These are phyloP conservation scores for Arthroderma sp. DNA, from an alignment of 2,329 filamentous ascomycete genomes.

Conservation along the genomic window DNA sequence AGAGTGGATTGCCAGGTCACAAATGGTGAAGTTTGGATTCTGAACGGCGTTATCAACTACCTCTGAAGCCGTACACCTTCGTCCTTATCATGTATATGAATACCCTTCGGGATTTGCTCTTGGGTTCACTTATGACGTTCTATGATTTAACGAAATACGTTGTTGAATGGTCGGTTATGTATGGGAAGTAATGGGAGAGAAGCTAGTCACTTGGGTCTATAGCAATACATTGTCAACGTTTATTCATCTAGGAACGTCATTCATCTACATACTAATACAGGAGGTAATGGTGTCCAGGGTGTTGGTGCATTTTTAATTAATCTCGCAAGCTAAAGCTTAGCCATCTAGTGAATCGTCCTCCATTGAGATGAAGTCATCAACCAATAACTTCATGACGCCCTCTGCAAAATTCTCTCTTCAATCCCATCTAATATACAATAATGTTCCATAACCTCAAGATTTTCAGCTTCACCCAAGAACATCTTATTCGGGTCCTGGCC, in stretches of 20 bases:
- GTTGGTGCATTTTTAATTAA: no score
- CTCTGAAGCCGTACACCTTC: constrained; percentile 1
- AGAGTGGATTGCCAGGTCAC: constrained; percentile 60
- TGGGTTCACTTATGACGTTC: neutral
- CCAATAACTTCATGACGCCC: constrained; percentile 9
- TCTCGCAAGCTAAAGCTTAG: no score
- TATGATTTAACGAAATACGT: neutral
- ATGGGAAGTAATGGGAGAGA: no score
- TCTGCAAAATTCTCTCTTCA: constrained; percentile 64
- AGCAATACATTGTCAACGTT: no score
- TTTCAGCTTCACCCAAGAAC: constrained; percentile 85
- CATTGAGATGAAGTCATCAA: neutral
- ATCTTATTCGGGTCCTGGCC: constrained; percentile 93
- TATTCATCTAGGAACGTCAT: no score
- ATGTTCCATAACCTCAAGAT: constrained; percentile 87
- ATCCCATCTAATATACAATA: constrained; percentile 81
- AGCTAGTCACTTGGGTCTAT: no score
- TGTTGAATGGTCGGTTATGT: no score
- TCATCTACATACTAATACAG: no score
- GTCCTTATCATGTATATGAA: no score
- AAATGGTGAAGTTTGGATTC: constrained; percentile 82
- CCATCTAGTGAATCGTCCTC: neutral
- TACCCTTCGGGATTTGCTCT: no score
- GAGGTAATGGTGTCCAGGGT: no score
- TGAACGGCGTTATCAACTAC: constrained; percentile 49